Evolutionary conservation across 768 basidiomycete species (phyloP).

Genomic region (Kwoniella newhampshirensis): DNA sequence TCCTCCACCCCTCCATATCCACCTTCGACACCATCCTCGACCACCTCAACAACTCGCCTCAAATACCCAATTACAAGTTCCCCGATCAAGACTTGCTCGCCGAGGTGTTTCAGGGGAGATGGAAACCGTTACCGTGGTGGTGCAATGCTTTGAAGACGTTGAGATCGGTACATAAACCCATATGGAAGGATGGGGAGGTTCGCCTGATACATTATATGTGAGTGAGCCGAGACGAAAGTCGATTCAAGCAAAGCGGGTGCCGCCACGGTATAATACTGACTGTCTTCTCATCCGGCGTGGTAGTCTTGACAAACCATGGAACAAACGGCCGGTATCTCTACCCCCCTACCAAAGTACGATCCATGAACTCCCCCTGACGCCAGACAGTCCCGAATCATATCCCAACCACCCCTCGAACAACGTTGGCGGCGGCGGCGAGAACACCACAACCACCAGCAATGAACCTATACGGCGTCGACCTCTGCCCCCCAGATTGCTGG

Average conservation of each 20-base stretch:
- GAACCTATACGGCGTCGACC: neutral
- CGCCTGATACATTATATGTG: constrained; percentile 60
- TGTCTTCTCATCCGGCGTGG: constrained; percentile 2
- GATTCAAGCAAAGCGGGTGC: too few species aligned
- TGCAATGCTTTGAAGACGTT: constrained; percentile 86
- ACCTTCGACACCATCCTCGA: constrained; percentile 61
- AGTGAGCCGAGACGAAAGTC: constrained; percentile 10
- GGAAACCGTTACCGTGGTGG: constrained; percentile 49
- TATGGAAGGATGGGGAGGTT: constrained; percentile 85
- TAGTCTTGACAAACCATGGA: constrained; percentile 53
- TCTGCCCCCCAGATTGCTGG: constrained; percentile 23
- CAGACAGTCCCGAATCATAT: neutral
- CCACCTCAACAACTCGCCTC: constrained; percentile 62
- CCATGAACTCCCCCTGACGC: neutral
- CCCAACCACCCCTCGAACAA: constrained; percentile 8
- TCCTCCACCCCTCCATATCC: constrained; percentile 70
- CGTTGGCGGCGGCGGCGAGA: too few species aligned
- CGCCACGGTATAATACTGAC: too few species aligned
- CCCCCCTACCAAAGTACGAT: constrained; percentile 1
- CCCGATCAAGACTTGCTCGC: constrained; percentile 92
- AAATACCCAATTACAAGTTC: constrained; percentile 65
- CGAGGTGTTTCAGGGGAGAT: constrained; percentile 66
- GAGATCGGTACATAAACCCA: constrained; percentile 62
- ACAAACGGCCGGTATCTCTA: constrained; percentile 24
- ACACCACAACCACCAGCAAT: constrained; percentile 16